Evolutionary conservation across 2,329 filamentous ascomycete genomes (phyloP).

Genomic region (Stagonosporopsis tanaceti): DNA sequence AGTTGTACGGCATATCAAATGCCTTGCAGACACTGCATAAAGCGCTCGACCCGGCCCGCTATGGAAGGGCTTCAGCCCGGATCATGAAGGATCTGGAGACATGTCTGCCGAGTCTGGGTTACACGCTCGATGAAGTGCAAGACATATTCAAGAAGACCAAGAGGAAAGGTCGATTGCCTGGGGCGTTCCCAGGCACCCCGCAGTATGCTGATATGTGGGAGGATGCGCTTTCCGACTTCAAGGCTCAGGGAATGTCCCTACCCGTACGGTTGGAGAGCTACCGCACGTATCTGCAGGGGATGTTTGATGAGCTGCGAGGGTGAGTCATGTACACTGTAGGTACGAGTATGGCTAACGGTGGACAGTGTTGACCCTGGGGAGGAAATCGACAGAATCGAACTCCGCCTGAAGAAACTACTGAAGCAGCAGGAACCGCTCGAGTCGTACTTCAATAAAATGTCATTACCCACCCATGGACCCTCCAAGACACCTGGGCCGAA

Average conservation of each 20-base stretch:
- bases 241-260: slow-evolving; percentile 56
- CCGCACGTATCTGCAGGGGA: slow-evolving; percentile 57
- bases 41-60: slow-evolving; percentile 51
- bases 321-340: slow-evolving; percentile 38
- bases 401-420: slow-evolving; percentile 41
- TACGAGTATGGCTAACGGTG: slow-evolving; percentile 23
- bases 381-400: slow-evolving; percentile 40
- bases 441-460: slow-evolving; percentile 43
- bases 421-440: slow-evolving; percentile 48
- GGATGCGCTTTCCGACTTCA: slow-evolving; percentile 57
- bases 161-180: slow-evolving; percentile 37
- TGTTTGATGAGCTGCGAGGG: slow-evolving; percentile 55
- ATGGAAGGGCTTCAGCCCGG: slow-evolving; percentile 44
- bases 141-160: slow-evolving; percentile 50
- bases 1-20: slow-evolving; percentile 63
- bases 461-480: slow-evolving; percentile 33
- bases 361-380: slow-evolving; percentile 39
- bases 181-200: slow-evolving; percentile 49
- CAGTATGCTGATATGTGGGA: slow-evolving; percentile 61
- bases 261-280: slow-evolving; percentile 60
- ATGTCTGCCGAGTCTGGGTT: slow-evolving; percentile 57
- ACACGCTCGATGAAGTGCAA: slow-evolving; percentile 61
- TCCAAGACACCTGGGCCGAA: slow-evolving; percentile 41
- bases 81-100: slow-evolving; percentile 59
- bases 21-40: slow-evolving; percentile 59